These are phyloP conservation scores for Iris pallida DNA, from an alignment of 116 monocot species.

Conservation along the genomic window DNA sequence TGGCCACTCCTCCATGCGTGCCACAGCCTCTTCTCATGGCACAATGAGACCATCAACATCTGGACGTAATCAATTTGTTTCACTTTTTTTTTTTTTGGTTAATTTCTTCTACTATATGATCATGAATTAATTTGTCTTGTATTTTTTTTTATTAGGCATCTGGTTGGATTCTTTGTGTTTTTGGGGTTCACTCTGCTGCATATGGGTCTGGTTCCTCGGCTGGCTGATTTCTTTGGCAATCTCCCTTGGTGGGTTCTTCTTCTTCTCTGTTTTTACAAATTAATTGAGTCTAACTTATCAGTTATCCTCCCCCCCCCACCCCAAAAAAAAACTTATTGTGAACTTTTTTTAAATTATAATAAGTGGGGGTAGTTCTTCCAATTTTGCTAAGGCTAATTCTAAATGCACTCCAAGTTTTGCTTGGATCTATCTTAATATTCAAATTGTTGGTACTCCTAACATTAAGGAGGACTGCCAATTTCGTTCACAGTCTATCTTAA, in stretches of 20 bases:
- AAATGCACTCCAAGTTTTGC: no score
- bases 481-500: no score
- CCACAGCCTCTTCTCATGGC: conserved; percentile 66
- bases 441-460: no score
- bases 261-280: no score
- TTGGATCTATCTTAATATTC: no score
- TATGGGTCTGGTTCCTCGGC: conserved; percentile 39
- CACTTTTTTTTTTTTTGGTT: neutral
- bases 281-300: no score
- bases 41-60: conserved; percentile 59
- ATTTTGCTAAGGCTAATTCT: no score
- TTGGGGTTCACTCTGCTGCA: conserved; percentile 61
- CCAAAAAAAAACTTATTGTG: no score
- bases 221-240: conserved; percentile 42
- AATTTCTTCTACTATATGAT: neutral
- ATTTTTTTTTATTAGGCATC: conserved; percentile 40
- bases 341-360: no score
- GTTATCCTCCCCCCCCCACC: no score
- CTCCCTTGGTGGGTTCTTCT: conserved; percentile 36
- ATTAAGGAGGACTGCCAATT: no score
- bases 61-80: conserved; percentile 39
- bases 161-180: conserved; percentile 80
- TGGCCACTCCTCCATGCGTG: conserved; percentile 45
- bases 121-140: neutral
- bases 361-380: no score